Percentiles rank a stretch among this genome's conserved stretches.
Evolutionary conservation across 1,284 basidiomycete species (phyloP).

Genomic region (Tilletia horrida): DNA sequence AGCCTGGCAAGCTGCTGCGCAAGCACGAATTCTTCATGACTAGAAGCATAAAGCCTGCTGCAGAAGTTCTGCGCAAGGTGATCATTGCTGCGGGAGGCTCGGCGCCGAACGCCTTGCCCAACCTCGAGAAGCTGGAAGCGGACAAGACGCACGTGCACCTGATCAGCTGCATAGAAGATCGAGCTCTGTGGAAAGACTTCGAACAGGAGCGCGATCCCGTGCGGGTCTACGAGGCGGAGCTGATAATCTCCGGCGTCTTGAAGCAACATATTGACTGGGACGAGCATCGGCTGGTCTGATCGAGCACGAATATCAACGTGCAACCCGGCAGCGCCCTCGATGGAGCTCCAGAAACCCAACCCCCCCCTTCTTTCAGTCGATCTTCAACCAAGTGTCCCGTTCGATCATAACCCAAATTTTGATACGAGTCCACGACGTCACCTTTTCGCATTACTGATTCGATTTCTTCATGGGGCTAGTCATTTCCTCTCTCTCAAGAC

Average conservation of each 20-base stretch:
- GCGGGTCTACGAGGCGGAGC: conserved; percentile 25
- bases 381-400: no score
- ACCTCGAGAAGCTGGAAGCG: conserved; percentile 9
- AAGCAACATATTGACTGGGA: conserved; percentile 27
- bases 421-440: no score
- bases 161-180: conserved; percentile 22
- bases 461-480: no score
- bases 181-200: conserved; percentile 16
- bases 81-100: conserved; percentile 27
- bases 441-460: no score
- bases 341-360: neutral
- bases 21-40: conserved; percentile 26
- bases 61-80: conserved; percentile 23
- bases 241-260: conserved; percentile 27
- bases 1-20: conserved; percentile 22
- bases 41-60: conserved; percentile 20
- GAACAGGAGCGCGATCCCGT: conserved; percentile 14
- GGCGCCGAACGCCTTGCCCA: conserved; percentile 1
- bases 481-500: no score
- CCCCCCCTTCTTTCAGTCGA: neutral
- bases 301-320: neutral
- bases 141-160: conserved; percentile 20
- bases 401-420: no score
- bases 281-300: conserved; percentile 11
- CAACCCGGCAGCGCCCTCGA: neutral